Conservation (phyloP, 805 yeast genomes). For the Nakazawaea populi region DNA sequence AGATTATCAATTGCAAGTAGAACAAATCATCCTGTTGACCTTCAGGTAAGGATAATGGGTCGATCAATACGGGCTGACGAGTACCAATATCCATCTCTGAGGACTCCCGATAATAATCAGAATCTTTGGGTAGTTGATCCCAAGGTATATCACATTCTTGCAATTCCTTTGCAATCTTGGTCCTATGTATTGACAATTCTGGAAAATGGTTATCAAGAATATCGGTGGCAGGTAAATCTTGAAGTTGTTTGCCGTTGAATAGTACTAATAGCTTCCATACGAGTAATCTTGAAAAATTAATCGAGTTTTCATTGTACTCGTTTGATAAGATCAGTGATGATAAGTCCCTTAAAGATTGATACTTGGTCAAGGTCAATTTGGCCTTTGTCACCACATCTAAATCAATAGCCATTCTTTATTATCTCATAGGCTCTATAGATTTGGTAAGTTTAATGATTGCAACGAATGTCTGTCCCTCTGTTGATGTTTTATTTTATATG, state of each 20-base stretch:
- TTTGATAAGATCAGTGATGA: constrained; percentile 6
- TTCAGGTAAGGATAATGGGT: constrained; percentile 5
- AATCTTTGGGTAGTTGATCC: constrained; percentile 22
- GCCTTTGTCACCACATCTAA: constrained; percentile 9
- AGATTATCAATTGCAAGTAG: constrained; percentile 34
- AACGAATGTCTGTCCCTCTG: too few relatives aligned
- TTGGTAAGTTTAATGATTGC: not conserved
- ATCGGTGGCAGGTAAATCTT: not conserved
- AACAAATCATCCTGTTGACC: constrained; percentile 28
- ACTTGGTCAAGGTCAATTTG: constrained; percentile 8
- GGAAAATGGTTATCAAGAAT: constrained; percentile 7
- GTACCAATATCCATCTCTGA: constrained; percentile 19
- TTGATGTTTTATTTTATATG: too few relatives aligned
- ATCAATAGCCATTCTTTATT: not conserved
- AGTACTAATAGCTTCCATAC: constrained; percentile 19
- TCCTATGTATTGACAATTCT: constrained; percentile 15
- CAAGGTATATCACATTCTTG: constrained; percentile 26
- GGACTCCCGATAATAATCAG: constrained; percentile 15
- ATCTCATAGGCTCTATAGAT: not conserved
- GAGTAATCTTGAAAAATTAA: constrained; percentile 18
- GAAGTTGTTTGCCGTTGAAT: constrained; percentile 10
- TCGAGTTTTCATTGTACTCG: constrained; percentile 12
- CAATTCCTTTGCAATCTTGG: constrained; percentile 13
- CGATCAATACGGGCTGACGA: not conserved
- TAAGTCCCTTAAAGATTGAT: constrained; percentile 1